Base-by-base conservation (phyloP, 1,284 basidiomycete species). In the Moesziomyces sp. region DNA sequence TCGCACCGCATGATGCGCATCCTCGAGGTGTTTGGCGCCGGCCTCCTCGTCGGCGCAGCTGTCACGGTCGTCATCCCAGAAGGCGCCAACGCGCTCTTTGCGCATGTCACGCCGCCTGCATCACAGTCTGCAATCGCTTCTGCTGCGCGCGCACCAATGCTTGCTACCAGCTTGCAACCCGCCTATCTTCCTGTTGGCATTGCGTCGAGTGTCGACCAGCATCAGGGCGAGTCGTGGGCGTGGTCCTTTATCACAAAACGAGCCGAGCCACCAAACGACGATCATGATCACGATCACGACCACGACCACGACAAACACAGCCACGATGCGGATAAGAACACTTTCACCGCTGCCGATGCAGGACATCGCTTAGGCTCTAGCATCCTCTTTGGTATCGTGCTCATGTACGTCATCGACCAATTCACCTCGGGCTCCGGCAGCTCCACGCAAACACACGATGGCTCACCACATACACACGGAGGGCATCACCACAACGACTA, bases 51-150 rank as follows among this genome's bases (percentile, higher is more conserved):
- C 26, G 82, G 82, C 38, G 82, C 82, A 23, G 77, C 77, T 6
- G 70, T 80, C 51, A 82, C 81, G 13, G 77, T 83, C 33, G 80
- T 83, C 42, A 73, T 83, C 7, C 82, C 82, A 1, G 82, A 83
- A 54, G 82, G 81, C 18, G 60, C 70, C 1, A 69, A 46, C 33
- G 52, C 77, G 7, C 58, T 78, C 26, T 77, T 76, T 33, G 18
- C 57, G 7, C 40, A 59, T 8, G 48, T 66, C 28, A 59, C 69
- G 3, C 58, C 62, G 3, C 58, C 62, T 14, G 9, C 33, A 48
- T 18, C 64, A 33, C 26, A 44, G 14, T 6, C 38, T 7, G 38
- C 38, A 14, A 3, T 40, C 5, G 16, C 7, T 2, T 40, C 38
- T 4, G 5, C 1, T 23, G 26, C 54, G 18, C 16, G 28, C 16